phyloP scores from a whole-genome alignment of 2,329 filamentous ascomycete species.

The Scytalidium sp. region DNA sequence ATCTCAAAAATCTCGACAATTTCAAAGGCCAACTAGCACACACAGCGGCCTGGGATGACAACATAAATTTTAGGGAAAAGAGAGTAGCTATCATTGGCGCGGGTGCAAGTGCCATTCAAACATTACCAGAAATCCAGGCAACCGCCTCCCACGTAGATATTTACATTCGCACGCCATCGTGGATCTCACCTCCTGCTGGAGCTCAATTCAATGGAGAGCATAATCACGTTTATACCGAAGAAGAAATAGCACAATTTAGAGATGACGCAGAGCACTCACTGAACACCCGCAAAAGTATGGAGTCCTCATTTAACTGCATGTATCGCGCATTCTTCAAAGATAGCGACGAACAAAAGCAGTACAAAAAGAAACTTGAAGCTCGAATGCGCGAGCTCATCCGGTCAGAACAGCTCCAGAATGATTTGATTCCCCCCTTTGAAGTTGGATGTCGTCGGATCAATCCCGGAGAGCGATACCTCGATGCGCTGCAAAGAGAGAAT shows the following conservation, averaged over 20 bases:
- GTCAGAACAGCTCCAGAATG: conserved; percentile 21
- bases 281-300: not conserved
- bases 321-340: conserved; percentile 36
- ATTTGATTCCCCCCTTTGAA: conserved; percentile 34
- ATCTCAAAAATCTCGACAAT: conserved; percentile 40
- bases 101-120: conserved; percentile 38
- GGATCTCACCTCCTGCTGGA: conserved; percentile 33
- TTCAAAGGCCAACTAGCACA: conserved; percentile 43
- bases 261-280: conserved; percentile 21
- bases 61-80: conserved; percentile 21
- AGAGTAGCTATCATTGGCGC: conserved; percentile 29
- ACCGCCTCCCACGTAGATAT: conserved; percentile 35
- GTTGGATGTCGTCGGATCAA: conserved; percentile 38
- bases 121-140: conserved; percentile 29
- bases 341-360: conserved; percentile 17
- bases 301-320: not conserved
- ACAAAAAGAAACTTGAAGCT: not conserved
- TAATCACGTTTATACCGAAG: conserved; percentile 27
- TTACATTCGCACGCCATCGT: conserved; percentile 47
- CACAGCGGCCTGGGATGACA: conserved; percentile 34
- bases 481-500: conserved; percentile 26
- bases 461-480: conserved; percentile 33
- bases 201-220: not conserved
- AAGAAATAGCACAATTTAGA: conserved; percentile 33
- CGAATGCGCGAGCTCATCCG: conserved; percentile 25